These are phyloP conservation scores for Blastobotrys illinoisensis DNA, from an alignment of 1,139 yeast species.

Conservation along the genomic window DNA sequence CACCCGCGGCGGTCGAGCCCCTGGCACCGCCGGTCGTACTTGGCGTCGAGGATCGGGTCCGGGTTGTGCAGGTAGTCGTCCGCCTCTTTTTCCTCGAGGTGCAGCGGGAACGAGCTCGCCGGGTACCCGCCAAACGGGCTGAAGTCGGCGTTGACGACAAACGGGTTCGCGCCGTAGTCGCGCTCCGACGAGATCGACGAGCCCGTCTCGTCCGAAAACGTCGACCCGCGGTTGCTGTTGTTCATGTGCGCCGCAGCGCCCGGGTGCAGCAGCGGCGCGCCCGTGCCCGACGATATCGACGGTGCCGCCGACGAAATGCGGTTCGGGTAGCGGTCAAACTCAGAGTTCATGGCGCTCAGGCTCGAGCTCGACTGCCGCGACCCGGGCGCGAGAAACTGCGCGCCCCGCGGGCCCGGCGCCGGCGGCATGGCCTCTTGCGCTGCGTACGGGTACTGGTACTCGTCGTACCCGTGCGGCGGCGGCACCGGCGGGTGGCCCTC, in stretches of 20 bases:
- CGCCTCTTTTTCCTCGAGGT: conserved; percentile 82
- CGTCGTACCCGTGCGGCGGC: conserved; percentile 11
- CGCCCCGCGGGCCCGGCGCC: conserved; percentile 6
- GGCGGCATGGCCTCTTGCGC: conserved; percentile 11
- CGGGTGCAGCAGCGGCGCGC: conserved; percentile 12
- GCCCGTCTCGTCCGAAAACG: conserved; percentile 25
- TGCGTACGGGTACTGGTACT: conserved; percentile 10
- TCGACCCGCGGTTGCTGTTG: conserved; percentile 19
- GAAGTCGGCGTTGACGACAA: conserved; percentile 37
- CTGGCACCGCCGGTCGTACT: conserved; percentile 58
- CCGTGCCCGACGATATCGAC: conserved; percentile 23
- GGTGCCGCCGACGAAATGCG: conserved; percentile 31
- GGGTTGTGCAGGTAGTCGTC: conserved; percentile 93
- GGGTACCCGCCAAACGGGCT: conserved; percentile 96
- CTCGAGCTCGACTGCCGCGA: conserved; percentile 25
- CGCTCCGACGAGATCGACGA: conserved; percentile 24
- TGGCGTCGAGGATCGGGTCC: conserved; percentile 83
- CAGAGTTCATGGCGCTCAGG: conserved; percentile 26
- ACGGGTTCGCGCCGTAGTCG: conserved; percentile 24
- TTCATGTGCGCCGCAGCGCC: conserved; percentile 7
- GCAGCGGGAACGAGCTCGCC: conserved; percentile 77
- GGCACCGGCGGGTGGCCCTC: conserved; percentile 6
- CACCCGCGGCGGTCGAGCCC: conserved; percentile 42
- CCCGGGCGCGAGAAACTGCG: conserved; percentile 12
- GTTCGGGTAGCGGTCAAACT: conserved; percentile 37